Evolutionary conservation across 345 rosid species (phyloP).

Genomic region (Hibiscus mutabilis): DNA sequence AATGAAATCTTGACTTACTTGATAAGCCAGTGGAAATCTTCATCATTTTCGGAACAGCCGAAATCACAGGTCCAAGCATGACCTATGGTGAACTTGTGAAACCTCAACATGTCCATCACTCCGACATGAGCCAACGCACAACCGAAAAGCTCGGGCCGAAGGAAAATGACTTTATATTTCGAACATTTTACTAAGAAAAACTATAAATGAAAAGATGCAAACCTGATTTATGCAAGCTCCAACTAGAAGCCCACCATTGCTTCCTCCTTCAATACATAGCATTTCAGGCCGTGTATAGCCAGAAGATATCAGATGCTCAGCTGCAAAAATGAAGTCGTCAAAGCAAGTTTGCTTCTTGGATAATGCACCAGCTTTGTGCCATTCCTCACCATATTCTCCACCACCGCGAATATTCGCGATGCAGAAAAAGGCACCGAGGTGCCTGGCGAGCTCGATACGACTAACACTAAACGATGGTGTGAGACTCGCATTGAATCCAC

Average conservation of each 20-base stretch:
- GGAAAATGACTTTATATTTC: neutral
- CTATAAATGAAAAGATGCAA: conserved; percentile 6
- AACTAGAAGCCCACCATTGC: conserved; percentile 90
- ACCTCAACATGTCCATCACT: conserved; percentile 97
- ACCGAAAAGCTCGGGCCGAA: conserved; percentile 87
- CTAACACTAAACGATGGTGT: conserved; percentile 71
- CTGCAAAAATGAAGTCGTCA: conserved; percentile 78
- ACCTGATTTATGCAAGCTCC: conserved; percentile 98
- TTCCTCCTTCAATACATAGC: conserved; percentile 89
- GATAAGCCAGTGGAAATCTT: conserved; percentile 86
- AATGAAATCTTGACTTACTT: conserved; percentile 38
- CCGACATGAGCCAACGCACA: conserved; percentile 99
- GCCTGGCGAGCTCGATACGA: conserved; percentile 60
- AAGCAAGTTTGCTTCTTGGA: conserved; percentile 79
- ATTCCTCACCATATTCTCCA: conserved; percentile 62
- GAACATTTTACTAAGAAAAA: conserved; percentile 3
- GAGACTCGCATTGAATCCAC: conserved; percentile 70
- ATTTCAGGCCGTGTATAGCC: conserved; percentile 72
- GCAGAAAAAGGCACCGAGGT: conserved; percentile 75
- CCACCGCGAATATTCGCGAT: conserved; percentile 93
- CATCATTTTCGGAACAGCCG: conserved; percentile 83
- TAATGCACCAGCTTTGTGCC: conserved; percentile 90
- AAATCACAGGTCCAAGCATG: conserved; percentile 95
- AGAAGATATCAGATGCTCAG: conserved; percentile 62
- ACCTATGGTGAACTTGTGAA: conserved; percentile 91